Evolutionary conservation across 2,329 filamentous ascomycete genomes (phyloP).

Genomic region (Colletotrichum navitas): DNA sequence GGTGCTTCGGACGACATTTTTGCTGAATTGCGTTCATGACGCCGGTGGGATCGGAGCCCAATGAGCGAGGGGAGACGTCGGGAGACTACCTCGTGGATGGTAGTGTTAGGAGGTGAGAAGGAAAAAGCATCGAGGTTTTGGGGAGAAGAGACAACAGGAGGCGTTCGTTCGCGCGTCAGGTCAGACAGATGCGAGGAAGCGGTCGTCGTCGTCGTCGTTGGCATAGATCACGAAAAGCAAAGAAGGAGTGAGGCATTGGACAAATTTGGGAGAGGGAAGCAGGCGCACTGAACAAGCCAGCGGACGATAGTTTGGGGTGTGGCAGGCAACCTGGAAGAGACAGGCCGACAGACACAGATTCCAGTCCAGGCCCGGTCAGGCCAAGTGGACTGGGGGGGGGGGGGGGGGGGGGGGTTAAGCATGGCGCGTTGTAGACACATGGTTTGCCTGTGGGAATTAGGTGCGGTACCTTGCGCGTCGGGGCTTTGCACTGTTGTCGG

Average conservation of each 20-base stretch:
- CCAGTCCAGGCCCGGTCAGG: constrained; percentile 39
- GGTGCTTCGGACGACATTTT: constrained; percentile 90
- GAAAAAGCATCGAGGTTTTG: constrained; percentile 37
- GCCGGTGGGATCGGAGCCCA: constrained; percentile 45
- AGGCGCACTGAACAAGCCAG: constrained; percentile 26
- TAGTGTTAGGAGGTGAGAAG: constrained; percentile 30
- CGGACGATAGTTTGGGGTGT: constrained; percentile 38
- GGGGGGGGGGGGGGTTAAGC: constrained; percentile 4
- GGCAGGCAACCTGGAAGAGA: constrained; percentile 43
- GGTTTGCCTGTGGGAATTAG: constrained; percentile 25
- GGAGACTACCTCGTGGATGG: constrained; percentile 30
- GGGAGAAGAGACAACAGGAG: constrained; percentile 25
- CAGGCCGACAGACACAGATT: constrained; percentile 48
- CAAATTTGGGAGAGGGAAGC: constrained; percentile 33
- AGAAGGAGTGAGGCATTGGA: constrained; percentile 34
- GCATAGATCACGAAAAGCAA: constrained; percentile 39
- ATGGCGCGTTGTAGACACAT: constrained; percentile 25
- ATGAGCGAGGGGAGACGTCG: constrained; percentile 8
- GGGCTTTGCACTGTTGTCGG: too few species aligned
- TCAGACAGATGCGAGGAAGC: constrained; percentile 10
- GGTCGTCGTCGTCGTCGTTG: constrained; percentile 30
- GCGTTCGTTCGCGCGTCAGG: constrained; percentile 24
- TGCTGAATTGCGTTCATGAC: constrained; percentile 75
- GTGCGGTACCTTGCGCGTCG: too few species aligned
- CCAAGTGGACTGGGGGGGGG: constrained; percentile 25